Evolutionary conservation across 176 grass and related monocot genomes (phyloP).

Genomic region (Saccharum officinarum): DNA sequence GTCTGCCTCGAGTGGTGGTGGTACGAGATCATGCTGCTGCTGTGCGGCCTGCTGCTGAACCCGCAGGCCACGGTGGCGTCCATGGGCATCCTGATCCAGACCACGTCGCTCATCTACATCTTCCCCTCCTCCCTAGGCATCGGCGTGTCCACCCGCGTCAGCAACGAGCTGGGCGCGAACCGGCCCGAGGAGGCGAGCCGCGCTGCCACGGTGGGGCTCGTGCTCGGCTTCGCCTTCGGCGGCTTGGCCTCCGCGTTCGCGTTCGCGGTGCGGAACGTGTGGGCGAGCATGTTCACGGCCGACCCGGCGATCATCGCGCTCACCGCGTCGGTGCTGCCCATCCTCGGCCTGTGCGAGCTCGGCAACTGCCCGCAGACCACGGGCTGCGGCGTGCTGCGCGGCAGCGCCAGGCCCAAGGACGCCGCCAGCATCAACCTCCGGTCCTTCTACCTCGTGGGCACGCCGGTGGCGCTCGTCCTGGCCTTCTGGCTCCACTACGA

Average conservation of each 20-base stretch:
- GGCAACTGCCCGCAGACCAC: slow-evolving; percentile 95
- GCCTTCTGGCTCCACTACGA: slow-evolving; percentile 62
- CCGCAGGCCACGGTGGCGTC: slow-evolving; percentile 87
- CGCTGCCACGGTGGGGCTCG: slow-evolving; percentile 58
- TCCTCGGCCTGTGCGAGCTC: slow-evolving; percentile 77
- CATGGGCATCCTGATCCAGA: slow-evolving; percentile 97
- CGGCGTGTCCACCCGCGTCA: slow-evolving; percentile 87
- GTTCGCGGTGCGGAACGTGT: slow-evolving; percentile 52
- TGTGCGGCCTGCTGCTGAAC: slow-evolving; percentile 84
- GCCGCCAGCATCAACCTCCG: slow-evolving; percentile 82
- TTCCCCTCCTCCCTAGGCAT: slow-evolving; percentile 93
- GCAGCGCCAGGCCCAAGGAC: slow-evolving; percentile 79
- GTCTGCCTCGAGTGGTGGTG: slow-evolving; percentile 99
- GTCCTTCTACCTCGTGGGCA: slow-evolving; percentile 76
- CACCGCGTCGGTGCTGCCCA: slow-evolving; percentile 71
- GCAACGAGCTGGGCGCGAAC: slow-evolving; percentile 87
- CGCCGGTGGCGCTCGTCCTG: slow-evolving; percentile 70
- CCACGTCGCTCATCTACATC: slow-evolving; percentile 93
- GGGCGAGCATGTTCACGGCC: slow-evolving; percentile 81
- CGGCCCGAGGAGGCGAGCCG: slow-evolving; percentile 58
- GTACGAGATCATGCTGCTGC: slow-evolving; percentile 98
- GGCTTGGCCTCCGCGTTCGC: slow-evolving; percentile 63
- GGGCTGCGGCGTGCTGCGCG: slow-evolving; percentile 77
- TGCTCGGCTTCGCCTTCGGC: slow-evolving; percentile 64
- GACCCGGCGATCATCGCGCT: slow-evolving; percentile 68